A percentile compares a stretch with the other conserved stretches of the same genome.
phyloP scores from a whole-genome alignment of 345 rosid genomes.

The Physaria fendleri region DNA sequence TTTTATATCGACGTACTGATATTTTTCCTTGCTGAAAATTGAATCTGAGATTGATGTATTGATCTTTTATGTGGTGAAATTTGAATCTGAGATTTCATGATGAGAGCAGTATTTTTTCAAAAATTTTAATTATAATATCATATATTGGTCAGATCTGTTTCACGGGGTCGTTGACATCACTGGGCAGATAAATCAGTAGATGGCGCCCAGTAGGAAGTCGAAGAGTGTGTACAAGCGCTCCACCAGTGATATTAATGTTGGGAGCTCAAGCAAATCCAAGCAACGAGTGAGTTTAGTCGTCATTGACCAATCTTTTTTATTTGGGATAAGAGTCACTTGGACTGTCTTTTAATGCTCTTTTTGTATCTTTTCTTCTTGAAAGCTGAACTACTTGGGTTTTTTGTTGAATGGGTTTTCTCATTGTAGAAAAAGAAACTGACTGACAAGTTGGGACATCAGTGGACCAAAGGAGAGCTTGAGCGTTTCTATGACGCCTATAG shows the following conservation, averaged over 20 bases:
- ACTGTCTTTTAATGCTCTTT: neutral
- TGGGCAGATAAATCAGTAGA: conserved; percentile 28
- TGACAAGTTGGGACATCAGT: conserved; percentile 84
- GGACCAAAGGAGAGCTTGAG: conserved; percentile 80
- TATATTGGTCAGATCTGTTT: conserved; percentile 4
- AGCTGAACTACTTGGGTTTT: neutral
- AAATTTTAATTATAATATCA: neutral
- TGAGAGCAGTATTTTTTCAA: neutral
- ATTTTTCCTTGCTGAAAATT: no score
- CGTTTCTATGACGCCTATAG: conserved; percentile 80
- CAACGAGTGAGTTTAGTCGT: conserved; percentile 43
- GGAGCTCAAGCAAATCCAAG: conserved; percentile 47
- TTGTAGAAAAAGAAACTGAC: conserved; percentile 61
- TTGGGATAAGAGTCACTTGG: neutral
- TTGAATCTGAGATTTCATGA: neutral
- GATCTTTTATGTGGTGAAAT: neutral
- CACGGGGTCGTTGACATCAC: neutral
- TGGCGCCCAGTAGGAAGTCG: conserved; percentile 73
- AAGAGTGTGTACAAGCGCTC: conserved; percentile 40
- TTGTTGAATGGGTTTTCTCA: conserved; percentile 10
- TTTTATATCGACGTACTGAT: no score
- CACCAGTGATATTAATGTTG: conserved; percentile 29
- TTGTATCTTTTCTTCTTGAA: conserved; percentile 2
- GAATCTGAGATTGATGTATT: neutral
- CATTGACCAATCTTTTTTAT: neutral